These are phyloP conservation scores for Cinnamomum micranthum DNA, from an alignment of 164 flowering plant genomes.

Conservation along the genomic window DNA sequence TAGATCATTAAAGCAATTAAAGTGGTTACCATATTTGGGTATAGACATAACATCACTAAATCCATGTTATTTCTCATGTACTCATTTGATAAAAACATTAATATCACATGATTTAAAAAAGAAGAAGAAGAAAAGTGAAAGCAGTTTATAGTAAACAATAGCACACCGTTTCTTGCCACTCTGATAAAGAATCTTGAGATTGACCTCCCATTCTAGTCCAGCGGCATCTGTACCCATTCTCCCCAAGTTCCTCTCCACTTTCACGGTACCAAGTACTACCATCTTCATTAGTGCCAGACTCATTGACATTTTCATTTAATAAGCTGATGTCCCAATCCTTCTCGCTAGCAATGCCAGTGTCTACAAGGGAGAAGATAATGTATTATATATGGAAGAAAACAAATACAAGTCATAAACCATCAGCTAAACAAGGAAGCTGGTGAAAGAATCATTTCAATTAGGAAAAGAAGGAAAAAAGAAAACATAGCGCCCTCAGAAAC, in stretches of 20 bases:
- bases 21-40: neutral
- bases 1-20: neutral
- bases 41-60: neutral
- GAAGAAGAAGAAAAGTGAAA: neutral
- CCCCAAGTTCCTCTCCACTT: slow-evolving; percentile 81
- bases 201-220: slow-evolving; percentile 97
- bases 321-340: slow-evolving; percentile 90
- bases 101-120: neutral
- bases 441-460: neutral
- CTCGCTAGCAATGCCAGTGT: slow-evolving; percentile 96
- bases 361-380: slow-evolving; percentile 25
- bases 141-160: neutral
- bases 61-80: neutral
- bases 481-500: neutral
- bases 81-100: neutral
- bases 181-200: slow-evolving; percentile 61
- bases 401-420: neutral
- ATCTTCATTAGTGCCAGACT: slow-evolving; percentile 90
- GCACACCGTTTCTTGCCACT: slow-evolving; percentile 95
- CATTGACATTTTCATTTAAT: slow-evolving; percentile 64
- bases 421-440: neutral
- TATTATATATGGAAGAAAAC: neutral
- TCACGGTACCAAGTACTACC: slow-evolving; percentile 90
- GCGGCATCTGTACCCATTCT: slow-evolving; percentile 86
- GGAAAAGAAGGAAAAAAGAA: neutral